Evolutionary conservation across 2,329 filamentous ascomycete genomes (phyloP).

Genomic region (Colletotrichum sp.): DNA sequence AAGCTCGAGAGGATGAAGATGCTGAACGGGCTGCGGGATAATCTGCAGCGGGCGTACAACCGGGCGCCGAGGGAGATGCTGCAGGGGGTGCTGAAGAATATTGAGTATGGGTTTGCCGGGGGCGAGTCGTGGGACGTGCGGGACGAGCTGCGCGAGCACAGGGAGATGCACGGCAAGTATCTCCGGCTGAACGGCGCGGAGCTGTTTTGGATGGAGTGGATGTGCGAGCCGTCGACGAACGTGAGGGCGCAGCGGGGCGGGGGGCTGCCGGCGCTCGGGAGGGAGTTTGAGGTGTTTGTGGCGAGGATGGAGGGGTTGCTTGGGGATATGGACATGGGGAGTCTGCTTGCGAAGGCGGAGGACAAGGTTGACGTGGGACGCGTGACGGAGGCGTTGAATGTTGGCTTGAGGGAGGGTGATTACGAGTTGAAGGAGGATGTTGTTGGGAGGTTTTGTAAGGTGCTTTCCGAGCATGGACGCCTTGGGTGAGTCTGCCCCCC

Average conservation of each 20-base stretch:
- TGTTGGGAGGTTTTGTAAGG: slow-evolving; percentile 31
- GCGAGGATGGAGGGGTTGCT: slow-evolving; percentile 35
- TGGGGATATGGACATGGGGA: slow-evolving; percentile 27
- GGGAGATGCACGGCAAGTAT: not conserved
- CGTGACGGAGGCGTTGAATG: not conserved
- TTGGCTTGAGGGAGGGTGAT: not conserved
- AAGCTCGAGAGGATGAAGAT: slow-evolving; percentile 30
- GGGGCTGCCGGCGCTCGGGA: slow-evolving; percentile 3
- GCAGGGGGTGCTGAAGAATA: slow-evolving; percentile 21
- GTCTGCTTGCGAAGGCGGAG: slow-evolving; percentile 25
- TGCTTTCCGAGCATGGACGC: slow-evolving; percentile 28
- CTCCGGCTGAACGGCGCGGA: not conserved
- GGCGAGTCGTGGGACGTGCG: not conserved
- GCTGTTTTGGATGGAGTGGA: slow-evolving; percentile 11
- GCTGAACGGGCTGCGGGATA: slow-evolving; percentile 22
- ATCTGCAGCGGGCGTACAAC: slow-evolving; percentile 26
- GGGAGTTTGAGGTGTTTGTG: slow-evolving; percentile 34
- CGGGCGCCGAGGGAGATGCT: slow-evolving; percentile 34
- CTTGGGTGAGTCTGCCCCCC: slow-evolving; percentile 20
- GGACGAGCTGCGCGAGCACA: not conserved
- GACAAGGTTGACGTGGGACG: not conserved
- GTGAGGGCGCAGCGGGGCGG: slow-evolving; percentile 24
- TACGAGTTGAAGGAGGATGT: slow-evolving; percentile 15
- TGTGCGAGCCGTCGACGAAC: slow-evolving; percentile 23
- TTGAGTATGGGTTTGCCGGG: not conserved